A percentile compares a stretch with the other conserved stretches of the same genome.
phyloP scores from a whole-genome alignment of 2,329 filamentous ascomycete genomes.

The Pleoardoris graminearum region DNA sequence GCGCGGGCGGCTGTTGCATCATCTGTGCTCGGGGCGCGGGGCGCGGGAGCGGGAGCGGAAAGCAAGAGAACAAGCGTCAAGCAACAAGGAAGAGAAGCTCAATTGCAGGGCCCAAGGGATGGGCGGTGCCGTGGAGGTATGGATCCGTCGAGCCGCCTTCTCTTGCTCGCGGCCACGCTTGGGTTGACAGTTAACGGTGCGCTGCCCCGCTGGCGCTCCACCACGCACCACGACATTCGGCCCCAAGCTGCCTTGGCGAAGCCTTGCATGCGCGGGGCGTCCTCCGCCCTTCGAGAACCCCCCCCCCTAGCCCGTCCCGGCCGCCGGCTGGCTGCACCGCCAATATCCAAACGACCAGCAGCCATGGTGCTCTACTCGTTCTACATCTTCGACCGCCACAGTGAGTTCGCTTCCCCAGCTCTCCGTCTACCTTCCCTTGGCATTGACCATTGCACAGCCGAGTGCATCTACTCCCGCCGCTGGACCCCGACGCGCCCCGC shows the following conservation, averaged over 20 bases:
- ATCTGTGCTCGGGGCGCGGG: neutral
- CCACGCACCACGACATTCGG: neutral
- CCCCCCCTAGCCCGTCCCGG: neutral
- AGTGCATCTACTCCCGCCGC: slow-evolving; percentile 93
- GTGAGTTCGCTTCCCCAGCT: slow-evolving; percentile 53
- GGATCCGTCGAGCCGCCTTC: no score
- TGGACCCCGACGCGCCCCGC: slow-evolving; percentile 67
- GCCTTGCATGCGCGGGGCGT: neutral
- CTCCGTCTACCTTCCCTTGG: neutral
- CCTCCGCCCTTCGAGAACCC: neutral
- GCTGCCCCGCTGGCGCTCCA: neutral
- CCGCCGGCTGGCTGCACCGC: neutral
- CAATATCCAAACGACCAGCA: neutral
- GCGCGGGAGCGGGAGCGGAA: no score
- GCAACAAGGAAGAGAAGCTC: neutral
- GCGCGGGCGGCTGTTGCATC: slow-evolving; percentile 21
- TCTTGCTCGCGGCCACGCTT: no score
- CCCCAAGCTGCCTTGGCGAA: slow-evolving; percentile 6
- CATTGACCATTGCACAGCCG: slow-evolving; percentile 75
- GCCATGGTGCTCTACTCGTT: slow-evolving; percentile 94
- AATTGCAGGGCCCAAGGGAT: neutral
- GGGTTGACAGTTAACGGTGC: no score
- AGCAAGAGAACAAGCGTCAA: no score
- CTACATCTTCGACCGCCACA: slow-evolving; percentile 98
- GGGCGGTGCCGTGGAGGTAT: no score